Evolutionary conservation across 1,139 yeast species (phyloP), one percentile per base, ranked within the genome.

Genomic region (Oligophagozyma castellii): DNA sequence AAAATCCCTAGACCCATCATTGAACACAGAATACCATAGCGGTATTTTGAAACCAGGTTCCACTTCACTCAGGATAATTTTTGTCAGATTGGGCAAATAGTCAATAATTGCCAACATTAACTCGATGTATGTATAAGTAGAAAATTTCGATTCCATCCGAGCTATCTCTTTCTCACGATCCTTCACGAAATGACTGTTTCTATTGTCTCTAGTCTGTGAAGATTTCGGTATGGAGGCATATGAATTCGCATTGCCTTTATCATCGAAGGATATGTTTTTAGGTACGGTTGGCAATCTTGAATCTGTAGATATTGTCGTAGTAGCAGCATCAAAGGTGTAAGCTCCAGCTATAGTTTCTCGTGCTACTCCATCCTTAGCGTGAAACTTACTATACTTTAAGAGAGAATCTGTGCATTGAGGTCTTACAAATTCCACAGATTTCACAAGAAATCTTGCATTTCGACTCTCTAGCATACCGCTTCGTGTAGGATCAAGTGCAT

Each of bases 11-110:
- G 54, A 42, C 1, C 53, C 53, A 31, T 51, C 53, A 29, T 51
- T 51, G 12, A 51, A 37, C 12, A 43, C 50, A 8, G 55, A 50
- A 24, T 50, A 51, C 59, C 61, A 56, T 16, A 56, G 40, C 3
- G 67, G 66, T 30, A 71, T 67, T 24, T 54, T 58, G 42, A 71
- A 71, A 15, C 59, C 62, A 2, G 73, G 73, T 4, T 72, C 63
- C 1, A 71, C 60, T 31, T 69, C 66, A 12, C 54, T 51, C 12
- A 71, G 35, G 10, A 42, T 41, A n/a, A 58, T 42, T 18, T 46
- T 51, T 2, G 43, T 29, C 2, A 57, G 30, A 26, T 58, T 56
- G 5, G 63, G 62, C 10, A 57, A 38, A 16, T 46, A 44, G 19
- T 58, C 58, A 5, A 58, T 53, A 19, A 56, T 56, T 31, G 58